Base-by-base conservation (phyloP, 495 filamentous ascomycete species). In the Penicillium paxilli region DNA sequence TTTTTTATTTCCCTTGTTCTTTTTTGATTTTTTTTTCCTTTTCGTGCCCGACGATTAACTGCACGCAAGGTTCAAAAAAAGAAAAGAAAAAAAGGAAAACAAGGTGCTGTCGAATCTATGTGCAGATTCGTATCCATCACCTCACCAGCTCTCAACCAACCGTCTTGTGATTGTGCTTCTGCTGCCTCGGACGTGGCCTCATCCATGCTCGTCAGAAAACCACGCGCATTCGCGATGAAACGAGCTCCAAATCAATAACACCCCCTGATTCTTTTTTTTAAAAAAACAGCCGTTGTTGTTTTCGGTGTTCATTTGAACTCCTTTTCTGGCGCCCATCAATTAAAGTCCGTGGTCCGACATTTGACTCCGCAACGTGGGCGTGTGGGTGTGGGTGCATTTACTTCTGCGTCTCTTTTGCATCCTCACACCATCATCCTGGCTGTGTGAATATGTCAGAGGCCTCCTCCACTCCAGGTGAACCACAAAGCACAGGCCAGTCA, bases 401-500 rank as follows among this genome's bases (percentile, higher is more conserved):
- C 16, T 16, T 19, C 11, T 11, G 26, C 5, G 5, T 28, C 26
- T 11, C 26, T 28, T 5, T 11, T 28, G 26, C 11, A 19, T 19
- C 4, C n/a, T 38, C 35, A 6, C n/a, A 16, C 16, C 30, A 32
- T 38, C 35, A 19, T 6, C n/a, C 35, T 38, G 35, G 35, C 32
- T 26, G 55, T 45, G 65, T 59, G 60, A 69, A 44, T 25, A 73
- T 72, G 70, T 66, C 68, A 54, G 62, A 63, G 42, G 55, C 52
- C 42, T 57, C 56, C 55, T 53, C 49, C 63, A 62, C 55, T 45
- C 70, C 57, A 78, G 63, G 61, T 41, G 66, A 70, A 52, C 25
- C 58, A 32, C 16, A 16, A 14, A 52, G 51, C 28, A 42, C 49
- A 44, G 47, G 38, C 20, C 64, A 61, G 1, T 35, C 55, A 40